These are phyloP conservation scores for Sindora glabra DNA, from an alignment of 306 rosid genomes.

Conservation along the genomic window DNA sequence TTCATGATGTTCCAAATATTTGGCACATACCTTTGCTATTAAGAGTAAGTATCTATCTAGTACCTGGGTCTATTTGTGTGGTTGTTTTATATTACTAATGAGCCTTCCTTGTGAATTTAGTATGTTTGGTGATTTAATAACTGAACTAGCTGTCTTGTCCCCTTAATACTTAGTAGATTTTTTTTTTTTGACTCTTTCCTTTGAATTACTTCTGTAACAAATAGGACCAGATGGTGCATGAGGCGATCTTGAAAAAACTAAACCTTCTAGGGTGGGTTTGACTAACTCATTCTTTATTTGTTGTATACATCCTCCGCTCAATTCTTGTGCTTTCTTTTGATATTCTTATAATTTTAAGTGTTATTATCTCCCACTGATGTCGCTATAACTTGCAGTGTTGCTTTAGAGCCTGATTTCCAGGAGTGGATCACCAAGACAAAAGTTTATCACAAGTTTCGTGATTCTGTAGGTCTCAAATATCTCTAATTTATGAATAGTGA, in stretches of 20 bases:
- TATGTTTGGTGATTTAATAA: neutral
- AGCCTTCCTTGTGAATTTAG: neutral
- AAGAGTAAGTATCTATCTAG: constrained; percentile 43
- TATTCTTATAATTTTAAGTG: neutral
- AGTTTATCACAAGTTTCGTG: constrained; percentile 38
- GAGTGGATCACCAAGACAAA: constrained; percentile 72
- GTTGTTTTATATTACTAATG: neutral
- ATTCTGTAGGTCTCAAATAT: constrained; percentile 40
- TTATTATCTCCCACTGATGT: neutral
- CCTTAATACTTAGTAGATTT: neutral
- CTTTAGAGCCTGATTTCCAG: constrained; percentile 47
- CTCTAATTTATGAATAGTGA: neutral
- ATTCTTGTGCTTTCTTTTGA: neutral
- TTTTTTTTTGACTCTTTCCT: constrained; percentile 8
- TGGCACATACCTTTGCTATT: constrained; percentile 93
- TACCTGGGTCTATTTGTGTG: neutral
- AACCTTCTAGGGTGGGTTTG: constrained; percentile 63
- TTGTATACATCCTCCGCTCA: constrained; percentile 1
- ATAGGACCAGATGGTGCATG: constrained; percentile 86
- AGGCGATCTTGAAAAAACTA: constrained; percentile 73
- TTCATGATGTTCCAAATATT: constrained; percentile 91
- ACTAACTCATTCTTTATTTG: constrained; percentile 20
- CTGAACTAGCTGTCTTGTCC: neutral
- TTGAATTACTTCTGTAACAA: constrained; percentile 19
- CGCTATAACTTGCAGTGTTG: constrained; percentile 36